These are phyloP conservation scores for Santalum album DNA, from an alignment of 164 flowering plant species.

Conservation along the genomic window DNA sequence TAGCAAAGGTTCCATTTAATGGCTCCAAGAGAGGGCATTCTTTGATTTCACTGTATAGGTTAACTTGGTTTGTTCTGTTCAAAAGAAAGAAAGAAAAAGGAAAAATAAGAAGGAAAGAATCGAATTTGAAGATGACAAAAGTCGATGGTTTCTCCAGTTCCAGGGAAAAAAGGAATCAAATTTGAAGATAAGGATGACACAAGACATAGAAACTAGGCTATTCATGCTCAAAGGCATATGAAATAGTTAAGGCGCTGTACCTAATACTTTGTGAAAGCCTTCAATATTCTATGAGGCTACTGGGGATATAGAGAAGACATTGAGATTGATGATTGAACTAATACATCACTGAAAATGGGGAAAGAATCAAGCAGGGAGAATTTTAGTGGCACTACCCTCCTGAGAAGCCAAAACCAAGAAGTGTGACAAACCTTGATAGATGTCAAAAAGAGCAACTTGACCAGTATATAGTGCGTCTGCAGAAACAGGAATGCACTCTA, in stretches of 20 bases:
- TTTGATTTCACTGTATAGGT: conserved; percentile 21
- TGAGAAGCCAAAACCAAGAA: conserved; percentile 32
- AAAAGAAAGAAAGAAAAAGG: no score
- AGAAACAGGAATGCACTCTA: background rate
- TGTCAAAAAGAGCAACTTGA: conserved; percentile 5
- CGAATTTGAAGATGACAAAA: conserved; percentile 17
- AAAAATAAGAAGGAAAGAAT: no score
- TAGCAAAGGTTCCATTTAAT: conserved; percentile 43
- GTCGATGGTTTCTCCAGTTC: conserved; percentile 12
- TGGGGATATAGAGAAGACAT: conserved; percentile 17
- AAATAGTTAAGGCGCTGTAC: conserved; percentile 24
- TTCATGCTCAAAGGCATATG: conserved; percentile 14
- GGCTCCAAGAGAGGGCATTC: conserved; percentile 18
- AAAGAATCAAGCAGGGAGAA: conserved; percentile 19
- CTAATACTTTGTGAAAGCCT: conserved; percentile 68
- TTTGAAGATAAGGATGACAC: no score
- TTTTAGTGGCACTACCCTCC: conserved; percentile 35
- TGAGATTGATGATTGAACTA: conserved; percentile 25
- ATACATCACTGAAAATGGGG: conserved; percentile 33
- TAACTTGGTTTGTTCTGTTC: conserved; percentile 67
- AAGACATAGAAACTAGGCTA: conserved; percentile 25
- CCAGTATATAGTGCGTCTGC: background rate
- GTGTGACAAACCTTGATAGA: conserved; percentile 1
- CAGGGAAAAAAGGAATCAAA: no score
- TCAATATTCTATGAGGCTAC: conserved; percentile 31